These are phyloP conservation scores for Trichosporon sp. DNA, from an alignment of 1,284 basidiomycete species.

Conservation along the genomic window DNA sequence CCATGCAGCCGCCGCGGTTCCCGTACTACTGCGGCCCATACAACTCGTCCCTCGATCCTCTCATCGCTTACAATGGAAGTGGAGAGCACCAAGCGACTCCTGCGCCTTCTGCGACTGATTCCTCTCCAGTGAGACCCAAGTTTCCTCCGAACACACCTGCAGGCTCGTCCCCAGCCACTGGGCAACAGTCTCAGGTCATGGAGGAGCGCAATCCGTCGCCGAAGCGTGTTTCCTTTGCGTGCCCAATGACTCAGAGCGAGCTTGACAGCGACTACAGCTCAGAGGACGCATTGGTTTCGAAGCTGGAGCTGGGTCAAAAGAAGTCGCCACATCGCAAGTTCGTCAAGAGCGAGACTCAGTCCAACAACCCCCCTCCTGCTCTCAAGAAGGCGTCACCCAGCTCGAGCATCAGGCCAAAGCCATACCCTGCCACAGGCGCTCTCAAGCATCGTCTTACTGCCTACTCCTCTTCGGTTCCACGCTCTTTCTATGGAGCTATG, in stretches of 20 bases:
- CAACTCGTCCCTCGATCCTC: no score
- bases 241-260: neutral
- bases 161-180: neutral
- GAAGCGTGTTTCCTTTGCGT: conserved; percentile 6
- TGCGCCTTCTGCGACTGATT: no score
- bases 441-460: neutral
- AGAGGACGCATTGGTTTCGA: neutral
- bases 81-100: no score
- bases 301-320: neutral
- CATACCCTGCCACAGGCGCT: neutral
- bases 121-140: neutral
- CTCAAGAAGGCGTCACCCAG: neutral
- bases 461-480: neutral
- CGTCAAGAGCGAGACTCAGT: no score
- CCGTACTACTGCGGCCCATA: no score
- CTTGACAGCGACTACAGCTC: neutral
- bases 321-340: neutral
- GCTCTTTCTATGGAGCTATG: neutral
- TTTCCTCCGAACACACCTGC: neutral
- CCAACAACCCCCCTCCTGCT: neutral
- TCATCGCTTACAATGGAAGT: neutral
- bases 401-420: neutral
- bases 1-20: neutral
- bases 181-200: neutral
- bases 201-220: neutral